Base-by-base conservation (phyloP, 306 rosid species). In the Cicer bijugum region DNA sequence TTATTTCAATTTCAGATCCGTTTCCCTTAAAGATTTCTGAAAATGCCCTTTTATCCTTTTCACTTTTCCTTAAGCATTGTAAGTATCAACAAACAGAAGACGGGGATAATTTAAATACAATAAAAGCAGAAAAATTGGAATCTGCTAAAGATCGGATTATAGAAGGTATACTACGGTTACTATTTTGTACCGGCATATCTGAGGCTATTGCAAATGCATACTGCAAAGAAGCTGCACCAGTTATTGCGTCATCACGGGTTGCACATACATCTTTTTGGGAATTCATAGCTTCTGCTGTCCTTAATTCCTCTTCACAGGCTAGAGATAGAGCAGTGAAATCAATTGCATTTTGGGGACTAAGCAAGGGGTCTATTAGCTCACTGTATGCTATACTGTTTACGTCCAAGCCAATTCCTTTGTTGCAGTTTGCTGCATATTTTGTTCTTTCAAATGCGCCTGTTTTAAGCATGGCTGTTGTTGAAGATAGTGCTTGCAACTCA, bases 321-420 rank as follows among this genome's bases (percentile, higher is more conserved):
- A 89, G 93, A 78, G 97, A 94, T 58, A 86, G 89, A 85, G 96
- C 98, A 73, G 86, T 91, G 84, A 94, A 94, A 82, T 94, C 98
- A 3, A 84, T 94, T 68, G 92, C 87, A 82, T 94, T 85, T 79
- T 94, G 98, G 98, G 98, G 98, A 51, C 88, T 94, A 79, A 84
- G 89, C 75, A 89, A 88, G 84, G 97, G 98, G 64, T 80, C 98
- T 19, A 81, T 89, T 75, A 88, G 91, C 77, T 83, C 97, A 67
- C 85, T 94, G 86, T 94, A 88, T 79, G 89, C 95, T 73, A 78
- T 91, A 74, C 96, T 94, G 66, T 91, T 89, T 78, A 89, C 98
- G 71, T 77, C 89, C 64, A 87, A 80, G 85, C 88, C 96, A 17
- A 73, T 88, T 74, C 88, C 94, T 53, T 82, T 72, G 67, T 76